phyloP scores from a whole-genome alignment of 2,329 filamentous ascomycete genomes.

The Paraphoma sp. region DNA sequence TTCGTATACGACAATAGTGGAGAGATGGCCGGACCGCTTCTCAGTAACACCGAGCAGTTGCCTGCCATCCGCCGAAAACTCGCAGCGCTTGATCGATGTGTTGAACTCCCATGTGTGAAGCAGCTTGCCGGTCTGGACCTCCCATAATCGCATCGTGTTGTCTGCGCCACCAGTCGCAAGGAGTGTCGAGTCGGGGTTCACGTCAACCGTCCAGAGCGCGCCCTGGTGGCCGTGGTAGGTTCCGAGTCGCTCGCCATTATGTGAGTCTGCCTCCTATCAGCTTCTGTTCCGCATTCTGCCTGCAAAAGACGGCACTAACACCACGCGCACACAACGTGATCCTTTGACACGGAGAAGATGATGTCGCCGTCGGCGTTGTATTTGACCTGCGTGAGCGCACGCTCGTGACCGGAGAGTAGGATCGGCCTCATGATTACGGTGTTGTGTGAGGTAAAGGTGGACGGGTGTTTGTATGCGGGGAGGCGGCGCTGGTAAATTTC shows the following conservation, averaged over 20 bases:
- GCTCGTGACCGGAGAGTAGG: conserved; percentile 94
- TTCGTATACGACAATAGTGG: conserved; percentile 91
- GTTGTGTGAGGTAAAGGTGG: conserved; percentile 6
- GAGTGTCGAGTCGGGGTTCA: conserved; percentile 89
- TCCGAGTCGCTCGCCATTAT: conserved; percentile 96
- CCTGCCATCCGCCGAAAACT: conserved; percentile 94
- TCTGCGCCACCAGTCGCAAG: conserved; percentile 96
- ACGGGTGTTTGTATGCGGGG: conserved; percentile 23
- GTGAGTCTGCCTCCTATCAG: conserved; percentile 62
- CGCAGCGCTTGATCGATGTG: conserved; percentile 95
- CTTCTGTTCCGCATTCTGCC: conserved; percentile 7
- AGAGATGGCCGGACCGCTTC: conserved; percentile 96
- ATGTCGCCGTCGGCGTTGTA: conserved; percentile 87
- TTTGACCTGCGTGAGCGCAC: conserved; percentile 94
- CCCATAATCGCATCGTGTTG: conserved; percentile 98
- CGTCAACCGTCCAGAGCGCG: conserved; percentile 98
- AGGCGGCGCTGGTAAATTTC: conserved; percentile 37
- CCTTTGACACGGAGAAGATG: conserved; percentile 94
- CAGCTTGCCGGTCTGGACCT: conserved; percentile 88
- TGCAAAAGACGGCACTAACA: conserved; percentile 50
- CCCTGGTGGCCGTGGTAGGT: conserved; percentile 95
- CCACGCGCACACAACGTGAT: conserved; percentile 97
- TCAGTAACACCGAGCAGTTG: conserved; percentile 93
- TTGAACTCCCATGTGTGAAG: conserved; percentile 98
- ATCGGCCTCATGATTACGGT: conserved; percentile 82